Base-by-base conservation (phyloP, 495 filamentous ascomycete species). In the Apiosordaria backusii region DNA sequence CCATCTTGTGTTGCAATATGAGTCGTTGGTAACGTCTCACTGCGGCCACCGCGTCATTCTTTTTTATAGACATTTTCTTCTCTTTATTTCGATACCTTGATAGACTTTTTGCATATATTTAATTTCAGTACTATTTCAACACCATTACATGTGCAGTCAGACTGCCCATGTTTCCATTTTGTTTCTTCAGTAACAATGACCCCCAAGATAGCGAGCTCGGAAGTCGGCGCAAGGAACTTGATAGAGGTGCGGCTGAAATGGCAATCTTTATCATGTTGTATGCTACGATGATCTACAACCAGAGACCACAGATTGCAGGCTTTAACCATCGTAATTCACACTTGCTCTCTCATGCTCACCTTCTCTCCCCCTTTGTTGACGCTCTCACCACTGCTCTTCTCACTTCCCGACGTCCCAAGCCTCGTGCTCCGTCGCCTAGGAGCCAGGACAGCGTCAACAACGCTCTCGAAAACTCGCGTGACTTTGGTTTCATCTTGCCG, bases 391-490 rank as follows among this genome's bases (percentile, higher is more conserved):
- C 52, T 55, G 18, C 52, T 55, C n/a, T 9, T 21, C 52, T 55
- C 52, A 55, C 52, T 55, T 3, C n/a, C 52, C 52, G 4, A 19
- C 4, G 52, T 55, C 7, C 52, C 52, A 19, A 19, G 52, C 18
- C 52, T 55, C 3, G 22, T 19, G n/a, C n/a, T 55, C 25, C 16
- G 16, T 15, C 27, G 25, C 4, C 59, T 61, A 18, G 25, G 25
- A 9, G 59, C 59, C 24, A 40, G 1, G 6, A 45, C 59, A 16
- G 59, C 59, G 15, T 61, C 59, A n/a, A 25, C 59, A n/a, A 61
- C 23, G 13, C 24, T 27, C 4, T 61, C 59, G 19, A 61, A 61
- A 6, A 61, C 59, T 27, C 59, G 27, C 4, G 26, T 40, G 0
- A 61, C 59, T 6, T 27, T 16, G 18, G 40, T 21, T 23, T 23